A percentile compares a stretch with the other conserved stretches of the same genome.
Conservation (phyloP, 768 basidiomycete genomes). For the Tylopilus subfusipes region DNA sequence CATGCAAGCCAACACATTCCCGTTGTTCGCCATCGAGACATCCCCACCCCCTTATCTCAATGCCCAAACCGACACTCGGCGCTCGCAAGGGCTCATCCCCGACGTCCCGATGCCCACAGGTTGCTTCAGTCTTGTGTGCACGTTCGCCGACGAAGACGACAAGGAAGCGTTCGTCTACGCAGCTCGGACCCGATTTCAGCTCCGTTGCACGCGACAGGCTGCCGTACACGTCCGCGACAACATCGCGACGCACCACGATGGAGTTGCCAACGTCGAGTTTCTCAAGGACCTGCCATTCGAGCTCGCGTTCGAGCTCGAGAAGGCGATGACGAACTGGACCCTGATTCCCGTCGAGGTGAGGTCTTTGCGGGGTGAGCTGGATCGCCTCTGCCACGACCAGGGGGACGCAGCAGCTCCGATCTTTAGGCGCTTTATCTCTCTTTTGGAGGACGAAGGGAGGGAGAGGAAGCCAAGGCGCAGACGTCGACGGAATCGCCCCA, state of each 20-base stretch:
- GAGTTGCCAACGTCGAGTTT: slow-evolving; percentile 18
- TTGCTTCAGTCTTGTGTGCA: slow-evolving; percentile 29
- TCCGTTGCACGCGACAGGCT: slow-evolving; percentile 5
- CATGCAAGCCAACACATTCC: slow-evolving; percentile 33
- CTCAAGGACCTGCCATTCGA: slow-evolving; percentile 30
- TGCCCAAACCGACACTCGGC: slow-evolving; percentile 8
- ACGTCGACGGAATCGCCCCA: not conserved
- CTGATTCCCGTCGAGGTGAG: slow-evolving; percentile 23
- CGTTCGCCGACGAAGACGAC: slow-evolving; percentile 25
- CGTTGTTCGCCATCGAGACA: slow-evolving; percentile 20
- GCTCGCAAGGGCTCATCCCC: slow-evolving; percentile 27
- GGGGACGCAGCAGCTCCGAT: slow-evolving; percentile 20
- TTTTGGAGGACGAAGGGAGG: slow-evolving; percentile 16
- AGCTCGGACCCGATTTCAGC: slow-evolving; percentile 19
- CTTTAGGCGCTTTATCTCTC: slow-evolving; percentile 18
- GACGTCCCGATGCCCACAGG: slow-evolving; percentile 26
- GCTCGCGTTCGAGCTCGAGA: slow-evolving; percentile 39
- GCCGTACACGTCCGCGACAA: slow-evolving; percentile 20
- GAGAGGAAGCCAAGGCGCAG: not conserved
- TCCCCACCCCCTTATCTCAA: fast-evolving
- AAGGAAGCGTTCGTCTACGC: slow-evolving; percentile 29
- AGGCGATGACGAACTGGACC: slow-evolving; percentile 31
- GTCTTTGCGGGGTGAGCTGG: slow-evolving; percentile 19
- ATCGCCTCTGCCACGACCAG: slow-evolving; percentile 16
- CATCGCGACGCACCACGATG: slow-evolving; percentile 1